These are phyloP conservation scores for Dillenia turbinata DNA, from an alignment of 164 flowering plant genomes.

Conservation along the genomic window DNA sequence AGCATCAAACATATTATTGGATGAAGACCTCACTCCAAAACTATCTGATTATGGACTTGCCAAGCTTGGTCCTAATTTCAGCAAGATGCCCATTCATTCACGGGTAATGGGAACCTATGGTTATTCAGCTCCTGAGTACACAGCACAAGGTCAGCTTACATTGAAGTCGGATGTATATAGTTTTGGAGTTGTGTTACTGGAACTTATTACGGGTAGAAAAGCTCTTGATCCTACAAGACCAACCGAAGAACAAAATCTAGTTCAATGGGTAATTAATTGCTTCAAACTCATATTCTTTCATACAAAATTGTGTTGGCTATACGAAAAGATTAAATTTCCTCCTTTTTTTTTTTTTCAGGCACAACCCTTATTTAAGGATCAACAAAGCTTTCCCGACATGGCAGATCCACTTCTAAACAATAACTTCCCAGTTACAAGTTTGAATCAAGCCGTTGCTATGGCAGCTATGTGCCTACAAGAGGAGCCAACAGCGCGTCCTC, in stretches of 20 bases:
- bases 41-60: slow-evolving; percentile 66
- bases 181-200: slow-evolving; percentile 65
- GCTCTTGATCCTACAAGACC: slow-evolving; percentile 62
- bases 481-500: slow-evolving; percentile 45
- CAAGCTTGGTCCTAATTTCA: slow-evolving; percentile 45
- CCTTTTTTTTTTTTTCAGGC: slow-evolving; percentile 32
- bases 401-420: slow-evolving; percentile 54
- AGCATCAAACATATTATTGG: slow-evolving; percentile 57
- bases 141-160: slow-evolving; percentile 47
- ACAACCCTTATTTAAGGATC: slow-evolving; percentile 50
- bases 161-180: slow-evolving; percentile 63
- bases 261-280: slow-evolving; percentile 48
- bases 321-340: neutral
- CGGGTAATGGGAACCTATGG: slow-evolving; percentile 73
- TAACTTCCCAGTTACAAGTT: slow-evolving; percentile 37
- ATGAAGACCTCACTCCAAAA: slow-evolving; percentile 43
- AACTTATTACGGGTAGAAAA: slow-evolving; percentile 63
- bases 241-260: slow-evolving; percentile 54
- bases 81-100: slow-evolving; percentile 35
- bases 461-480: slow-evolving; percentile 76
- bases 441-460: slow-evolving; percentile 63
- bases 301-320: too few relatives aligned
- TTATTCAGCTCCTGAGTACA: slow-evolving; percentile 66
- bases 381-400: slow-evolving; percentile 42
- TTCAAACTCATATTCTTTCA: too few relatives aligned